Conservation (phyloP, 257 asterid species). For the Przewalskia tangutica region DNA sequence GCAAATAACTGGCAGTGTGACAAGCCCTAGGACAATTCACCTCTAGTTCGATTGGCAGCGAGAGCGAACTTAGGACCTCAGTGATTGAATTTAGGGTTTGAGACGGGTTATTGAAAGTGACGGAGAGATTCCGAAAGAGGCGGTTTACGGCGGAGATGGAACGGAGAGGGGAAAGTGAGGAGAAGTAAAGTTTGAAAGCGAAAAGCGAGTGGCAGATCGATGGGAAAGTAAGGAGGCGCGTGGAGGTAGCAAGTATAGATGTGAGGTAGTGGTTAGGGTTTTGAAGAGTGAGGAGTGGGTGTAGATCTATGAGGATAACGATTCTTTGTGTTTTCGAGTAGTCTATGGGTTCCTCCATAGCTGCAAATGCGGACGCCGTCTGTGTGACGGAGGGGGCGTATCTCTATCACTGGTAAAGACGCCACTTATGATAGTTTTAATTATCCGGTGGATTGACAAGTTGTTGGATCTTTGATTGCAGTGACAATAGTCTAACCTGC, state of each 20-base stretch:
- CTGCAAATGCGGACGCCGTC: slow-evolving; percentile 4
- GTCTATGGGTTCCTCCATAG: slow-evolving; percentile 37
- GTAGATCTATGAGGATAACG: slow-evolving; percentile 67
- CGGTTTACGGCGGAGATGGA: slow-evolving; percentile 38
- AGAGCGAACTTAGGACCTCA: slow-evolving; percentile 16
- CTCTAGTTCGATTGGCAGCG: slow-evolving; percentile 10
- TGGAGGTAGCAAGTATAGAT: slow-evolving; percentile 36
- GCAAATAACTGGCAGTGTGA: slow-evolving; percentile 38
- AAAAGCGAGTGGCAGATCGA: slow-evolving; percentile 54
- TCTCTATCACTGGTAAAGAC: too few relatives aligned
- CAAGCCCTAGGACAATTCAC: slow-evolving; percentile 22
- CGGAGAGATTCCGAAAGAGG: slow-evolving; percentile 12
- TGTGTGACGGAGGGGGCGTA: neutral
- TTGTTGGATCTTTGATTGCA: neutral
- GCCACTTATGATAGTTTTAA: neutral
- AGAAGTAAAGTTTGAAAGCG: slow-evolving; percentile 65
- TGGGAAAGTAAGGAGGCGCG: slow-evolving; percentile 53
- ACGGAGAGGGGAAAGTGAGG: slow-evolving; percentile 67
- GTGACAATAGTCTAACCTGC: slow-evolving; percentile 12
- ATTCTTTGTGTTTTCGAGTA: slow-evolving; percentile 60
- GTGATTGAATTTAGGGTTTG: slow-evolving; percentile 40
- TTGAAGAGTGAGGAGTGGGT: slow-evolving; percentile 45
- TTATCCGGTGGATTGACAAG: too few relatives aligned
- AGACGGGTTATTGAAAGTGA: slow-evolving; percentile 30
- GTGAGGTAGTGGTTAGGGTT: slow-evolving; percentile 45